Conservation (phyloP, 192 early-diverging fungal species). For the Coemansia sp. region DNA sequence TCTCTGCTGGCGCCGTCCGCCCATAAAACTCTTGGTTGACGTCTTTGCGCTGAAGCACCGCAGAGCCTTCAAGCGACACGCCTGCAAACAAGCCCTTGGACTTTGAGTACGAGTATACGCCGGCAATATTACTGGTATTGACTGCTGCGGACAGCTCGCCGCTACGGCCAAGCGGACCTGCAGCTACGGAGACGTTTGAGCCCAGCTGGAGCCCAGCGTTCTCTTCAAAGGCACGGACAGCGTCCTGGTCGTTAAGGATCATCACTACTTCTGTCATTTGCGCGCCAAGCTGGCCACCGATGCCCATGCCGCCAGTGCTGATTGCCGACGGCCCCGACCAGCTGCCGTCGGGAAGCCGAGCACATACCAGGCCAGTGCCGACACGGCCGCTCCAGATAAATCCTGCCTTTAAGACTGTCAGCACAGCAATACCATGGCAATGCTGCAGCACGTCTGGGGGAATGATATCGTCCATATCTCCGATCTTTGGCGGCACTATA, state of each 20-base stretch:
- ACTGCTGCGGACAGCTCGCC: conserved; percentile 79
- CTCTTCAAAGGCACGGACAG: conserved; percentile 80
- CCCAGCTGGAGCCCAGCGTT: conserved; percentile 85
- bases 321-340: conserved; percentile 91
- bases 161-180: conserved; percentile 81
- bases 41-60: conserved; percentile 77
- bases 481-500: conserved; percentile 47
- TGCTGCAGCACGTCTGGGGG: conserved; percentile 63
- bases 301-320: conserved; percentile 74
- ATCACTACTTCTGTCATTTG: conserved; percentile 89
- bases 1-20: conserved; percentile 71
- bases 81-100: conserved; percentile 93
- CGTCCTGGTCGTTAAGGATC: conserved; percentile 77
- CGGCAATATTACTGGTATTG: conserved; percentile 68
- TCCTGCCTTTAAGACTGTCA: conserved; percentile 90
- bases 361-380: conserved; percentile 84
- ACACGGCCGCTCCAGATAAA: conserved; percentile 84
- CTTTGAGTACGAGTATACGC: conserved; percentile 93
- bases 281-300: conserved; percentile 86
- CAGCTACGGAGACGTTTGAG: conserved; percentile 80
- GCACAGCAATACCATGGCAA: conserved; percentile 88
- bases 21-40: conserved; percentile 86
- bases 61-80: conserved; percentile 84
- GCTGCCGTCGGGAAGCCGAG: conserved; percentile 60
- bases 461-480: conserved; percentile 65